These are phyloP conservation scores for Ascochyta viciae-villosae DNA, from an alignment of 2,329 filamentous ascomycete genomes.

Conservation along the genomic window DNA sequence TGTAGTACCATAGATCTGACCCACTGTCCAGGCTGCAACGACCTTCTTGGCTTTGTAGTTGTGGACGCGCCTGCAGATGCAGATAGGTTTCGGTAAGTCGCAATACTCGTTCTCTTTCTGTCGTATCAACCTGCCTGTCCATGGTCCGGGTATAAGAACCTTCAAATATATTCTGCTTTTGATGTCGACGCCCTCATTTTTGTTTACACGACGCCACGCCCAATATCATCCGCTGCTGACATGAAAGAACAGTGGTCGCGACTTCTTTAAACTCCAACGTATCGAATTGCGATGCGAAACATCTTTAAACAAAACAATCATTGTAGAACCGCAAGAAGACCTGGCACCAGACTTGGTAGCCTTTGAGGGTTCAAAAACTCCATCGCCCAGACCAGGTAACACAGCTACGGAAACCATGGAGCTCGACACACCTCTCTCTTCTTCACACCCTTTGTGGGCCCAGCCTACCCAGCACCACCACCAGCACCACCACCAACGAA, in stretches of 20 bases:
- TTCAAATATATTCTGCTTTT: not conserved
- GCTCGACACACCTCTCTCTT: constrained; percentile 28
- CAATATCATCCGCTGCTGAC: not conserved
- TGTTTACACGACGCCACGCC: not conserved
- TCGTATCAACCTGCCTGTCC: not conserved
- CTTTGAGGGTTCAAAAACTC: constrained; percentile 25
- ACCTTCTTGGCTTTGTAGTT: constrained; percentile 37
- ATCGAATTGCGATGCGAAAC: constrained; percentile 49
- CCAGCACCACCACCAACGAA: constrained; percentile 20
- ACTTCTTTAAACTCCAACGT: constrained; percentile 50
- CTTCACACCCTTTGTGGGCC: constrained; percentile 22
- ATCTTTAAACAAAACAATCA: constrained; percentile 26
- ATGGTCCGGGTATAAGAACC: too few relatives aligned
- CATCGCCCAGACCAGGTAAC: constrained; percentile 23
- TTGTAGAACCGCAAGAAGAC: constrained; percentile 39
- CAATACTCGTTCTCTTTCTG: constrained; percentile 5
- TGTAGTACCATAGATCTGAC: constrained; percentile 14
- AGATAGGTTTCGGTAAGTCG: constrained; percentile 44
- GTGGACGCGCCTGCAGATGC: constrained; percentile 37
- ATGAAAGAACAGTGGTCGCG: constrained; percentile 37
- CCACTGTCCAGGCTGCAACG: constrained; percentile 11
- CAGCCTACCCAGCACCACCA: constrained; percentile 25
- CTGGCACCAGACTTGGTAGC: constrained; percentile 27
- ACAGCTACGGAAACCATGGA: constrained; percentile 34
- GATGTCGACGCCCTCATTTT: not conserved